Evolutionary conservation across 306 rosid species (phyloP).

Genomic region (Boehmeria nivea): DNA sequence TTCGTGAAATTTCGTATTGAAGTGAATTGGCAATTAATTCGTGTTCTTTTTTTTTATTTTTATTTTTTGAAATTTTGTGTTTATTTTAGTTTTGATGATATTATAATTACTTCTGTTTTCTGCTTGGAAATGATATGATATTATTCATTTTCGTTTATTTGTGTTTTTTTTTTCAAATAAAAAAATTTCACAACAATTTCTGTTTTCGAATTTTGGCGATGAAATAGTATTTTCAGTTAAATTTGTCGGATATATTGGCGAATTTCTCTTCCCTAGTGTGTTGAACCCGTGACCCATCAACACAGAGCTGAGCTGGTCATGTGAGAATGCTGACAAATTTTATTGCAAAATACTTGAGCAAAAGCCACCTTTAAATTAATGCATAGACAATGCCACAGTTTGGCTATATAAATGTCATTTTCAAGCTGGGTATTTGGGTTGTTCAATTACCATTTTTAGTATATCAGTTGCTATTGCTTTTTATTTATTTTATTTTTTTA

Average conservation of each 20-base stretch:
- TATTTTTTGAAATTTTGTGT: too few species aligned
- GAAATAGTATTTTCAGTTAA: not conserved
- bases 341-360: not conserved
- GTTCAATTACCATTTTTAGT: not conserved
- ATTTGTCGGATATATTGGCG: slow-evolving; percentile 6
- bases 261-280: not conserved
- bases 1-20: not conserved
- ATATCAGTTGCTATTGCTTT: not conserved
- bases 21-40: not conserved
- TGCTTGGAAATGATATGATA: too few species aligned
- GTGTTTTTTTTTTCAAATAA: not conserved
- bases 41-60: too few species aligned
- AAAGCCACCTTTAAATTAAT: not conserved
- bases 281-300: not conserved
- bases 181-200: not conserved
- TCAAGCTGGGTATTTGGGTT: not conserved
- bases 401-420: not conserved
- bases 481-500: not conserved
- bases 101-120: too few species aligned
- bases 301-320: not conserved
- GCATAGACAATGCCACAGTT: not conserved
- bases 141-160: not conserved
- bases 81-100: too few species aligned
- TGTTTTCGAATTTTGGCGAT: not conserved
- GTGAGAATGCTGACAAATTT: slow-evolving; percentile 10